phyloP scores from a whole-genome alignment of 495 filamentous ascomycete species.

The Platismatia glauca region DNA sequence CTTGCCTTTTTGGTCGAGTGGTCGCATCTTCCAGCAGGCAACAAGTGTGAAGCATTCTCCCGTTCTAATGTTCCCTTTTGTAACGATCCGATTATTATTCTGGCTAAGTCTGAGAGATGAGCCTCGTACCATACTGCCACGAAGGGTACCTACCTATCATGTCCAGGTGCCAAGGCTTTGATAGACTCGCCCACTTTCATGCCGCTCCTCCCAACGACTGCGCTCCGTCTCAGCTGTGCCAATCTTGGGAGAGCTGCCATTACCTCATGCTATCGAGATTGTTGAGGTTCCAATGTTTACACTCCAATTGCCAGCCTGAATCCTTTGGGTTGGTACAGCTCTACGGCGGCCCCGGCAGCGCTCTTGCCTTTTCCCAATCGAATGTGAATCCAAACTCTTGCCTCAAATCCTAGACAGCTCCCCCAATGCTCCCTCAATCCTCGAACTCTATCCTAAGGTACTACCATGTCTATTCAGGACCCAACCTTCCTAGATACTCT shows the following conservation, averaged over 20 bases:
- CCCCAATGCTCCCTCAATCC: neutral
- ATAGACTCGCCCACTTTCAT: neutral
- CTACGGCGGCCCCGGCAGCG: too few relatives aligned
- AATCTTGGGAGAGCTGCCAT: neutral
- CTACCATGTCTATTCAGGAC: neutral
- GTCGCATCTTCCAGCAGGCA: too few relatives aligned
- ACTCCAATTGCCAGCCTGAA: neutral
- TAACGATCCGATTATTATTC: too few relatives aligned
- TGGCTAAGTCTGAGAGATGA: too few relatives aligned
- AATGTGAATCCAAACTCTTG: neutral
- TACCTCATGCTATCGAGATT: neutral
- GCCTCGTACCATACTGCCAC: too few relatives aligned
- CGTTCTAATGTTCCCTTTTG: too few relatives aligned
- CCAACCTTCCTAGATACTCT: constrained; percentile 14
- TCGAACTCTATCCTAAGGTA: neutral
- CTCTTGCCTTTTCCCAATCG: neutral
- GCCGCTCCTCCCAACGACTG: neutral
- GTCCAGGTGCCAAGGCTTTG: neutral
- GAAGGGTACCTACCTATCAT: too few relatives aligned
- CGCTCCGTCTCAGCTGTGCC: neutral
- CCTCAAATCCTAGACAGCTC: neutral
- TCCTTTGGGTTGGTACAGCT: neutral
- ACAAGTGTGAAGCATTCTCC: too few relatives aligned
- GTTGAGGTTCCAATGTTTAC: neutral
- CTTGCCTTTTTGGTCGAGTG: too few relatives aligned